Evolutionary conservation across 495 filamentous ascomycete genomes (phyloP).

Genomic region (Penicillium crystallinum): DNA sequence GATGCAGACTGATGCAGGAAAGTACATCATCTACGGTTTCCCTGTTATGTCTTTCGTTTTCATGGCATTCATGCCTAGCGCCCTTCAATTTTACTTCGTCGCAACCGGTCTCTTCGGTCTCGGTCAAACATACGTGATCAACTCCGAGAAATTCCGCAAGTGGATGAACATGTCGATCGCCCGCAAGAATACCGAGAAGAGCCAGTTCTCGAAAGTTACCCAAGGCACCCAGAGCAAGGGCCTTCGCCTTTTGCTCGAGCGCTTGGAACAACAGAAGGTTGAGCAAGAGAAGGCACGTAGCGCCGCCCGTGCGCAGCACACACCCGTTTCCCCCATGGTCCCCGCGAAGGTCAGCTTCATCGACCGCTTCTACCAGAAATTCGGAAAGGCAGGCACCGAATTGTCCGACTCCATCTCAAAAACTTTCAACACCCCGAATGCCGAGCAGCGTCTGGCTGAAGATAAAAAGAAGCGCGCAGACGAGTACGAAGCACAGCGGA

Average conservation of each 20-base stretch:
- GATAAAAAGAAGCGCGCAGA: slow-evolving; percentile 12
- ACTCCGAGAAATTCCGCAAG: slow-evolving; percentile 23
- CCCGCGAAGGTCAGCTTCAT: slow-evolving; percentile 3
- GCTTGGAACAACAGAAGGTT: slow-evolving; percentile 7
- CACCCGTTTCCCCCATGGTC: neutral
- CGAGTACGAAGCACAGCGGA: slow-evolving; percentile 16
- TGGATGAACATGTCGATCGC: slow-evolving; percentile 22
- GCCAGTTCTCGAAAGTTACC: neutral
- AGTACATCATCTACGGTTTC: slow-evolving; percentile 51
- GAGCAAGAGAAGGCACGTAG: neutral
- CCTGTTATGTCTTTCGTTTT: slow-evolving; percentile 58
- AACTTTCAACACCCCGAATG: slow-evolving; percentile 2
- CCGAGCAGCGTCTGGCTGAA: slow-evolving; percentile 17
- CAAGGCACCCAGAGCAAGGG: slow-evolving; percentile 1
- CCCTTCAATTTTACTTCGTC: slow-evolving; percentile 69
- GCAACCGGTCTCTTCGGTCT: slow-evolving; percentile 50
- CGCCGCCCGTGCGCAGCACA: neutral
- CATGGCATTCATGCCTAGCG: slow-evolving; percentile 60
- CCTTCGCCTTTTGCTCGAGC: slow-evolving; percentile 1
- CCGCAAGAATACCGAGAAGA: neutral
- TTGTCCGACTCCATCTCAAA: neutral
- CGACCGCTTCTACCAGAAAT: slow-evolving; percentile 23
- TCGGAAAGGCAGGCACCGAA: slow-evolving; percentile 6
- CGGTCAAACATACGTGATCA: slow-evolving; percentile 52
- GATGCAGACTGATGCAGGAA: slow-evolving; percentile 29